Evolutionary conservation across 2,329 filamentous ascomycete genomes (phyloP), one percentile per base, ranked within the genome.

Genomic region (Aureobasidium uvarum): DNA sequence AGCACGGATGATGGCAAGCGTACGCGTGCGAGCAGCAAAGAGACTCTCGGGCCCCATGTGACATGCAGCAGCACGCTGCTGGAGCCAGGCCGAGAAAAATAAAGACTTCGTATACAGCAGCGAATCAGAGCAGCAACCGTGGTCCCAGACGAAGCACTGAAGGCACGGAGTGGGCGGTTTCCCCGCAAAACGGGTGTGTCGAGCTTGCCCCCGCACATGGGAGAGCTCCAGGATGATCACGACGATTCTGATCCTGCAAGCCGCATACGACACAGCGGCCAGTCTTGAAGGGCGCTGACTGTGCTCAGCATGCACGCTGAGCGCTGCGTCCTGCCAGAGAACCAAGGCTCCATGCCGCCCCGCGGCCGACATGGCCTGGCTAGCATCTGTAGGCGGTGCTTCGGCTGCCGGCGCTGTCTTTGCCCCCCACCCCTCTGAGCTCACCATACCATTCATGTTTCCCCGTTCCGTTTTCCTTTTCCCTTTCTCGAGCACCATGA

Each of bases 241-340:
- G 33, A 28, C 51, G 50, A 51, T 51, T 65, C 31, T 51, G 38
- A 65, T 50, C 51, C 56, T 59, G 52, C 63, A 63, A 62, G 65
- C 65, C 65, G 65, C 65, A 66, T 63, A 63, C 65, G 65, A 66
- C 65, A 66, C 65, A 56, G 36, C 20, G 54, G 56, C 64, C 48
- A 62, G 45, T 55, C 33, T 43, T 56, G 55, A 38, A 66, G 65
- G 38, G 20, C 48, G 65, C 50, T 66, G 64, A 62, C 56, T 63
- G 65, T 50, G 58, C 45, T 58, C 51, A 58, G 63, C 63, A 63
- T 63, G 60, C 60, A 63, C 58, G 59, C 45, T 62, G 46, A 39
- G 46, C 25, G 41, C 33, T 51, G 45, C 33, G 23, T 43, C 25
- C 48, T 45, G 16, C 11, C 8, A 36, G 20, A 38, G 33, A 20